Percentiles rank a stretch among this genome's conserved stretches.
phyloP scores from a whole-genome alignment of 164 flowering plant species.

The Aristolochia fimbriata region DNA sequence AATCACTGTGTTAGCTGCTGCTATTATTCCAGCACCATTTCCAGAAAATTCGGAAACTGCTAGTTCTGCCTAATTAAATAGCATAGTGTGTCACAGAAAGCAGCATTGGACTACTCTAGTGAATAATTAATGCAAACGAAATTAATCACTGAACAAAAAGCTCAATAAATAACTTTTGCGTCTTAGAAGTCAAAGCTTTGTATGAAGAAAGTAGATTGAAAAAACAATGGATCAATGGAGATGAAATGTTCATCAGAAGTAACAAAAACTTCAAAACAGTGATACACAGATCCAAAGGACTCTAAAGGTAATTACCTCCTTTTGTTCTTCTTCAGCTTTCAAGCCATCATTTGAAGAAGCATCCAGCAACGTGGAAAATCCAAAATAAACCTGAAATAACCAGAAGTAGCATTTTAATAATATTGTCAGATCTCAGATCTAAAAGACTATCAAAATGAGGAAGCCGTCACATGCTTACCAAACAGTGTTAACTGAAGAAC shows the following conservation, averaged over 20 bases:
- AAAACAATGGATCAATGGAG: background rate
- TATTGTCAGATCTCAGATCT: too few relatives aligned
- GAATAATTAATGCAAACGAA: too few relatives aligned
- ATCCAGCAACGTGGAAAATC: slow-evolving; percentile 78
- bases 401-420: too few relatives aligned
- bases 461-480: too few relatives aligned
- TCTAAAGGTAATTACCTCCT: slow-evolving; percentile 44
- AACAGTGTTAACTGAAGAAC: too few relatives aligned
- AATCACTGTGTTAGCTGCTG: slow-evolving; percentile 71
- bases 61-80: slow-evolving; percentile 65
- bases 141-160: too few relatives aligned
- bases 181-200: background rate
- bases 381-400: slow-evolving; percentile 69
- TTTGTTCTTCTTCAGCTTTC: slow-evolving; percentile 86
- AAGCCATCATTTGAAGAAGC: slow-evolving; percentile 65
- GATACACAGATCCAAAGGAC: background rate
- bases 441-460: too few relatives aligned
- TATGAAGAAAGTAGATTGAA: background rate
- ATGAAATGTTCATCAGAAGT: background rate
- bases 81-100: too few relatives aligned
- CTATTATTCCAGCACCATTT: slow-evolving; percentile 82
- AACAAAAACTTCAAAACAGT: background rate
- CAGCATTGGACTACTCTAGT: too few relatives aligned
- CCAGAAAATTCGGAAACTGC: slow-evolving; percentile 91
- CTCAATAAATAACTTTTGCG: too few relatives aligned